These are phyloP conservation scores for Penicillium sp. DNA, from an alignment of 2,329 filamentous ascomycete species.

Conservation along the genomic window DNA sequence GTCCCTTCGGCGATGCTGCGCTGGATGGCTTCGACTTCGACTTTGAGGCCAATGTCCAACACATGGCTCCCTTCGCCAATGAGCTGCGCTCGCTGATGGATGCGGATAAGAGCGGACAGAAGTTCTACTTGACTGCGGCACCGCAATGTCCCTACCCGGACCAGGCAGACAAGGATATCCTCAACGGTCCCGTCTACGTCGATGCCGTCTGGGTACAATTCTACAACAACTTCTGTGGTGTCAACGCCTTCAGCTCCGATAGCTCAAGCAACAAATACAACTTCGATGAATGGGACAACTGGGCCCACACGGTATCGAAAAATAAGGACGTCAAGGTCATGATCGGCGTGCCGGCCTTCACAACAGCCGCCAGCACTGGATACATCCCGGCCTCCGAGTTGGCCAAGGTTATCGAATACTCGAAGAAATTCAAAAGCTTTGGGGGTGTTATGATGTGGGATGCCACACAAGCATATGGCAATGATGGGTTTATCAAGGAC, in stretches of 20 bases:
- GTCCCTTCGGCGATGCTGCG: constrained; percentile 63
- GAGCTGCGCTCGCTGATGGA: constrained; percentile 56
- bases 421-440: constrained; percentile 56
- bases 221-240: constrained; percentile 66
- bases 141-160: constrained; percentile 68
- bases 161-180: constrained; percentile 54
- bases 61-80: constrained; percentile 60
- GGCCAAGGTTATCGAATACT: constrained; percentile 51
- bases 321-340: constrained; percentile 61
- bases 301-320: constrained; percentile 56
- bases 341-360: constrained; percentile 57
- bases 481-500: constrained; percentile 53
- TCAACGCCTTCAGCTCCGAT: constrained; percentile 50
- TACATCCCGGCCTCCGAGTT: constrained; percentile 52
- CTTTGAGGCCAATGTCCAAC: constrained; percentile 59
- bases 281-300: constrained; percentile 61
- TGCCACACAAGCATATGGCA: constrained; percentile 58
- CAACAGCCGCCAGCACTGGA: constrained; percentile 52
- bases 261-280: constrained; percentile 55
- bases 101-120: constrained; percentile 50
- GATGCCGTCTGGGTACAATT: constrained; percentile 64
- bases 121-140: constrained; percentile 60
- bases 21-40: constrained; percentile 77
- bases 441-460: constrained; percentile 70
- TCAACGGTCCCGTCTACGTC: constrained; percentile 53